Conservation (phyloP, 345 rosid species). For the Citrus unshiu region DNA sequence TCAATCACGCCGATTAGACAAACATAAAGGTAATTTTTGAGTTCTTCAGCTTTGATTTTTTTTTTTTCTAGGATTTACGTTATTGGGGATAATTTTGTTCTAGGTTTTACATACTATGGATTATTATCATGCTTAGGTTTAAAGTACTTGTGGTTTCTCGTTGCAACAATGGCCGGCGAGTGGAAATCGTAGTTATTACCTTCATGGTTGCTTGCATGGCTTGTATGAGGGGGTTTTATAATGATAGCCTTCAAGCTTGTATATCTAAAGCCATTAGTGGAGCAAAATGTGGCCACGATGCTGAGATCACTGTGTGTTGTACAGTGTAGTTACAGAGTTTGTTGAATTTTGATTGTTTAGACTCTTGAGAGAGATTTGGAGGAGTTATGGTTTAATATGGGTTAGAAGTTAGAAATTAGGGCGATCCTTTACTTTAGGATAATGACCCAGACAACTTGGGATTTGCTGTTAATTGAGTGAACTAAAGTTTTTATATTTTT, state of each 20-base stretch:
- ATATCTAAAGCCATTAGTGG: conserved; percentile 8
- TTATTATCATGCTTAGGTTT: not conserved
- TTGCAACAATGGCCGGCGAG: conserved; percentile 32
- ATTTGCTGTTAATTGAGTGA: not conserved
- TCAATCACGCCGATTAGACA: no score
- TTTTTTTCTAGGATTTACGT: no score
- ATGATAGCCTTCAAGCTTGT: conserved; percentile 39
- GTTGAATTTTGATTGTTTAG: not conserved
- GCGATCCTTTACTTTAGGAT: conserved; percentile 11
- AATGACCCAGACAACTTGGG: conserved; percentile 10
- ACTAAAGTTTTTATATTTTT: not conserved
- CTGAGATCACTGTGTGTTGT: not conserved
- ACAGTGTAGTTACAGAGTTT: not conserved
- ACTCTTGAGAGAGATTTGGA: not conserved
- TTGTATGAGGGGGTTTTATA: not conserved
- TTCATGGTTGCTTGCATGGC: not conserved
- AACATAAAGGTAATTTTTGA: no score
- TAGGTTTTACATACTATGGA: no score
- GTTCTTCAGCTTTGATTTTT: no score
- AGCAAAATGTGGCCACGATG: no score
- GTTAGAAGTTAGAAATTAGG: not conserved
- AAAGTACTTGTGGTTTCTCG: conserved; percentile 35
- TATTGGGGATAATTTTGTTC: no score
- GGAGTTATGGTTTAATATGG: not conserved
- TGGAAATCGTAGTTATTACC: conserved; percentile 23